phyloP scores from a whole-genome alignment of 768 basidiomycete species.

The Filobasidium wieringae region DNA sequence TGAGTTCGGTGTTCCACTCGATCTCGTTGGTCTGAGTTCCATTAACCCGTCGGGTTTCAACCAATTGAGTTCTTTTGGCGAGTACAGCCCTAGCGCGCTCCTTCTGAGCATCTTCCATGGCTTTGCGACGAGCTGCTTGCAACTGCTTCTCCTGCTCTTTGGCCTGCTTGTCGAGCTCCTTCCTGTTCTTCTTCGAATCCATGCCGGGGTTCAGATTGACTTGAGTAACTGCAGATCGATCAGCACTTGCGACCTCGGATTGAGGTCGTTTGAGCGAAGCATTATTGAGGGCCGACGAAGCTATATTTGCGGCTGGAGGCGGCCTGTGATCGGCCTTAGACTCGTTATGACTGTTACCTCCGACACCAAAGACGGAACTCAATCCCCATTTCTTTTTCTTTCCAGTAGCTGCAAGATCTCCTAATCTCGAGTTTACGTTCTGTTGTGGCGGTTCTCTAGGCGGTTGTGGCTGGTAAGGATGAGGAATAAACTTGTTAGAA shows the following conservation, averaged over 20 bases:
- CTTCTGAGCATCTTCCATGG: slow-evolving; percentile 59
- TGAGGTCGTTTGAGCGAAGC: slow-evolving; percentile 35
- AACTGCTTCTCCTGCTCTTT: slow-evolving; percentile 69
- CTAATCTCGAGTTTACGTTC: not conserved
- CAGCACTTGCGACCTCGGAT: slow-evolving; percentile 23
- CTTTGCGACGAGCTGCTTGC: slow-evolving; percentile 68
- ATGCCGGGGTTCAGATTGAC: slow-evolving; percentile 11
- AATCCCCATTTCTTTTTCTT: slow-evolving; percentile 42
- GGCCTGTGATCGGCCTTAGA: slow-evolving; percentile 18
- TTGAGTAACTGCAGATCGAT: slow-evolving; percentile 1
- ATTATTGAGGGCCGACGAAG: not conserved
- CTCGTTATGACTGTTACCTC: slow-evolving; percentile 19
- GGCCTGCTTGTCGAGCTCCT: slow-evolving; percentile 35
- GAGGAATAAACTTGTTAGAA: not conserved
- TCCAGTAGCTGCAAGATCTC: slow-evolving; percentile 14
- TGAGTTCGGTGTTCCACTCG: slow-evolving; percentile 16
- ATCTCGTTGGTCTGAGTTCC: slow-evolving; percentile 19
- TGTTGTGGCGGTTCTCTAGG: not conserved
- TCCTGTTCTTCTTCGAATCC: slow-evolving; percentile 42
- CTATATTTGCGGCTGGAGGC: slow-evolving; percentile 18
- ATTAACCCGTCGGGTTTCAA: slow-evolving; percentile 41
- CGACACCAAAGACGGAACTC: slow-evolving; percentile 38
- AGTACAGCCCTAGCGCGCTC: slow-evolving; percentile 88
- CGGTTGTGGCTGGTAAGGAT: slow-evolving; percentile 1
- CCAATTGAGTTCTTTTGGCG: slow-evolving; percentile 68